Evolutionary conservation across 805 yeast species (phyloP).

Genomic region (Suhomyces canberraensis): DNA sequence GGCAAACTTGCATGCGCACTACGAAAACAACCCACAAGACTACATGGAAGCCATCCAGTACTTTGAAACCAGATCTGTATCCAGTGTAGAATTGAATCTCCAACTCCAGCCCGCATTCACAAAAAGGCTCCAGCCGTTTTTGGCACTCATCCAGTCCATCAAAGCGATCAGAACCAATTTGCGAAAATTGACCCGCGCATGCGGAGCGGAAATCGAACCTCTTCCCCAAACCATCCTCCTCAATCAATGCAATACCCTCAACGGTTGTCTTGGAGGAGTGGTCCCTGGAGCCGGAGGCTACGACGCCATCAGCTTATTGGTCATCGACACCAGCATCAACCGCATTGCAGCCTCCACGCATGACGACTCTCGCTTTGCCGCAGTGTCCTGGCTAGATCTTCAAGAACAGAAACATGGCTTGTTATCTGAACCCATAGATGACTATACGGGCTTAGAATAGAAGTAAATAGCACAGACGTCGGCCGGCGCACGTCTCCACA

Average conservation of each 20-base stretch:
- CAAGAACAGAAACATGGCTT: slow-evolving; percentile 62
- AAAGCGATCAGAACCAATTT: slow-evolving; percentile 53
- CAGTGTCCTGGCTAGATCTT: slow-evolving; percentile 67
- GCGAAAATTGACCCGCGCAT: slow-evolving; percentile 53
- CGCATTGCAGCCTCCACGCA: slow-evolving; percentile 19
- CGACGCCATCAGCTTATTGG: slow-evolving; percentile 83
- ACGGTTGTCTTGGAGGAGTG: slow-evolving; percentile 90
- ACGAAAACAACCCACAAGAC: slow-evolving; percentile 22
- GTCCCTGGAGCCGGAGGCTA: slow-evolving; percentile 99
- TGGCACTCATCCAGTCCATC: slow-evolving; percentile 38
- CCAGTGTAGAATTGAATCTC: slow-evolving; percentile 1
- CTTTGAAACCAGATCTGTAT: not conserved
- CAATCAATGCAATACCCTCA: slow-evolving; percentile 44
- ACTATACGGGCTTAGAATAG: slow-evolving; percentile 5
- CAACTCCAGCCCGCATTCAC: not conserved
- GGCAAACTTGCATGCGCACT: slow-evolving; percentile 32
- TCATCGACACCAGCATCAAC: slow-evolving; percentile 43
- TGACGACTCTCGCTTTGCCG: slow-evolving; percentile 28
- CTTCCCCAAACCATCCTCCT: slow-evolving; percentile 65
- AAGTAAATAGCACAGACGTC: too few relatives aligned
- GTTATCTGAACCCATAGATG: slow-evolving; percentile 39
- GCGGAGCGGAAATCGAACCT: slow-evolving; percentile 92
- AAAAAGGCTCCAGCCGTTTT: slow-evolving; percentile 3
- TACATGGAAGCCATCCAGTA: slow-evolving; percentile 30
- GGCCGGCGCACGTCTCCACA: too few relatives aligned